A percentile compares a stretch with the other conserved stretches of the same genome.
phyloP scores from a whole-genome alignment of 2,329 filamentous ascomycete genomes.

The Fusarium praegraminearum region DNA sequence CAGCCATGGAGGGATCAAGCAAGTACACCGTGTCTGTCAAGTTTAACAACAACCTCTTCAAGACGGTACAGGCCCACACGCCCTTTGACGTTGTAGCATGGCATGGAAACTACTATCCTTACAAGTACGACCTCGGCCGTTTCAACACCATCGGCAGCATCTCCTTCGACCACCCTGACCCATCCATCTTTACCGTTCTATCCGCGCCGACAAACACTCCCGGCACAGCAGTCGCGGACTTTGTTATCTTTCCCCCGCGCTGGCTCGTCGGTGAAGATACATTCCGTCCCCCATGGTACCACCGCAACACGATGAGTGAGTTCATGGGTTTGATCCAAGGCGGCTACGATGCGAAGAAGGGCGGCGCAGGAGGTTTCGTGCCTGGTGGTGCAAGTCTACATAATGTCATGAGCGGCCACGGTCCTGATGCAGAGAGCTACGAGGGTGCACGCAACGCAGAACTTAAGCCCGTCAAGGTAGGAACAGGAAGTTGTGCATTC shows the following conservation, averaged over 20 bases:
- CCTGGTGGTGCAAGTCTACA: constrained; percentile 73
- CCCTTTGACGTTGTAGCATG: constrained; percentile 85
- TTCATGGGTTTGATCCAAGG: constrained; percentile 72
- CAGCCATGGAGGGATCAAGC: constrained; percentile 53
- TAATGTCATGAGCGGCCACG: constrained; percentile 78
- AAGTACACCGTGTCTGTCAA: constrained; percentile 69
- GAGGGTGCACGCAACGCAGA: constrained; percentile 68
- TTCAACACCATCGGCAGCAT: constrained; percentile 81
- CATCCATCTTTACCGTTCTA: constrained; percentile 80
- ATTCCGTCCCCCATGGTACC: constrained; percentile 79
- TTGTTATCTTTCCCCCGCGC: constrained; percentile 78
- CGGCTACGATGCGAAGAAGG: constrained; percentile 72
- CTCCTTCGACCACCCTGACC: constrained; percentile 82
- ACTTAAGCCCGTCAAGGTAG: constrained; percentile 68
- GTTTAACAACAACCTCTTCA: constrained; percentile 76
- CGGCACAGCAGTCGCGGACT: constrained; percentile 75
- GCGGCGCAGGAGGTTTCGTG: constrained; percentile 64
- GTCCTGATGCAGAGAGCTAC: constrained; percentile 68
- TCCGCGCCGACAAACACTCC: constrained; percentile 71
- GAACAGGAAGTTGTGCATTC: constrained; percentile 72
- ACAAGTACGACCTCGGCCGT: constrained; percentile 83
- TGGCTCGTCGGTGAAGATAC: constrained; percentile 78
- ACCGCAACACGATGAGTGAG: constrained; percentile 75
- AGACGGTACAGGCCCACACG: constrained; percentile 73
- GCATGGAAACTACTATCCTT: constrained; percentile 84